A percentile compares a stretch with the other conserved stretches of the same genome.
Evolutionary conservation across 257 asterid genomes (phyloP).

Genomic region (Haberlea rhodopensis): DNA sequence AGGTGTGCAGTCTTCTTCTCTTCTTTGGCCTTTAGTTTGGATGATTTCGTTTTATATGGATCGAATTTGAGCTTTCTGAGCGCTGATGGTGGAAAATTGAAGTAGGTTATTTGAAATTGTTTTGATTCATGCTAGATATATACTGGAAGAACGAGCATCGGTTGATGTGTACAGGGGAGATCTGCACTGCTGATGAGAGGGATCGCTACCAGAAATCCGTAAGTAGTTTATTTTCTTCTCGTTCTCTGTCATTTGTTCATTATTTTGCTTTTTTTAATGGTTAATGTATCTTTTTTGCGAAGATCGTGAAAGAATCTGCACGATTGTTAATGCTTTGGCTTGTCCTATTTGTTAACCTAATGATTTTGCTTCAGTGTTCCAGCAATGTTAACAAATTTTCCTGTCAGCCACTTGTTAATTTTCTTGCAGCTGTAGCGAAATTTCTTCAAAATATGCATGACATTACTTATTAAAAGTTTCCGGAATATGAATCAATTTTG

Average conservation of each 20-base stretch:
- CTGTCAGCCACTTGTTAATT: slow-evolving; percentile 1
- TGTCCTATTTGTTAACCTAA: slow-evolving; percentile 5
- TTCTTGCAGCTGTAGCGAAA: slow-evolving; percentile 1
- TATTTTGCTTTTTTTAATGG: background rate
- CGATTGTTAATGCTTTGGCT: background rate
- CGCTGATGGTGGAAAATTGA: background rate
- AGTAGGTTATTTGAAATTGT: background rate
- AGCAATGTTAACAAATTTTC: background rate
- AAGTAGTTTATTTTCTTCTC: slow-evolving; percentile 11
- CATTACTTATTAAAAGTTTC: background rate
- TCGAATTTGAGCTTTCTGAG: background rate
- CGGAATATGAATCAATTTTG: background rate
- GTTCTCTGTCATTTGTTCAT: background rate
- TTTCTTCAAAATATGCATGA: background rate
- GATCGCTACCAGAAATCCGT: slow-evolving; percentile 96
- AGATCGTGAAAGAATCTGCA: background rate
- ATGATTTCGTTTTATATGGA: background rate
- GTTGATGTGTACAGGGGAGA: slow-evolving; percentile 78
- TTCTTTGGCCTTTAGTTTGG: background rate
- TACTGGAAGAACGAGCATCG: slow-evolving; percentile 93
- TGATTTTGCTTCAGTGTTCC: background rate
- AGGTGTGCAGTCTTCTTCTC: slow-evolving; percentile 38
- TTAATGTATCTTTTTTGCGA: background rate
- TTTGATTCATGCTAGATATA: slow-evolving; percentile 44
- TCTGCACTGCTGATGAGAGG: slow-evolving; percentile 83